phyloP scores from a whole-genome alignment of 768 basidiomycete species.

The Collybia nuda region DNA sequence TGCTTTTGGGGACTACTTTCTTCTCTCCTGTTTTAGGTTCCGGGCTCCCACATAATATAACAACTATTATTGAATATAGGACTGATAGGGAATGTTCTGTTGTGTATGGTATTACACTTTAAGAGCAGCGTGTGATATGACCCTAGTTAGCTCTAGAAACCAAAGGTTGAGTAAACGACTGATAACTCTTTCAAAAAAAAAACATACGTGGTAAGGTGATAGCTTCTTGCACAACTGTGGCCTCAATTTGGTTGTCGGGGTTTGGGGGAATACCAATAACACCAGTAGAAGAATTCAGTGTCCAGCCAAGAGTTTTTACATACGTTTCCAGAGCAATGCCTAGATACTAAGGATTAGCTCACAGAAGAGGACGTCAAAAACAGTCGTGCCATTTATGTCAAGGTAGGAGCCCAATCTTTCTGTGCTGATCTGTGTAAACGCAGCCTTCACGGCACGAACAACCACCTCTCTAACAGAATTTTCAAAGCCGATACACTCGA shows the following conservation, averaged over 20 bases:
- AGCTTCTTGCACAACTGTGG: constrained; percentile 80
- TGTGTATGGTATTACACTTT: constrained; percentile 40
- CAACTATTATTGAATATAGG: too few species aligned
- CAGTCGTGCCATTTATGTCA: constrained; percentile 54
- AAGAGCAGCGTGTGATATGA: constrained; percentile 67
- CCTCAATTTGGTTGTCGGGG: constrained; percentile 86
- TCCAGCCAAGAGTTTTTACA: constrained; percentile 69
- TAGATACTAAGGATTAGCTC: constrained; percentile 15
- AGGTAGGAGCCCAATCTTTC: constrained; percentile 72
- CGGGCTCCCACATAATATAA: too few species aligned
- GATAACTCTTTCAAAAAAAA: background rate
- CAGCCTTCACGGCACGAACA: constrained; percentile 72
- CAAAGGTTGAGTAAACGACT: constrained; percentile 9
- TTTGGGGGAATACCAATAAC: constrained; percentile 76
- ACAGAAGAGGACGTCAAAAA: background rate
- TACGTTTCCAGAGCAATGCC: constrained; percentile 61
- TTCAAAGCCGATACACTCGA: constrained; percentile 82
- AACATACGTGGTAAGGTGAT: constrained; percentile 79
- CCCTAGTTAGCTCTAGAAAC: constrained; percentile 65
- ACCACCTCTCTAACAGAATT: constrained; percentile 78
- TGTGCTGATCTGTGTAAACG: constrained; percentile 72
- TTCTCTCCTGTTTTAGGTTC: too few species aligned
- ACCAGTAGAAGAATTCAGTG: constrained; percentile 47
- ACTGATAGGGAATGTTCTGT: too few species aligned
- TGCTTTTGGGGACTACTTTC: too few species aligned